Base-by-base conservation (phyloP, 305 asterid species). In the Fraxinus sp. region DNA sequence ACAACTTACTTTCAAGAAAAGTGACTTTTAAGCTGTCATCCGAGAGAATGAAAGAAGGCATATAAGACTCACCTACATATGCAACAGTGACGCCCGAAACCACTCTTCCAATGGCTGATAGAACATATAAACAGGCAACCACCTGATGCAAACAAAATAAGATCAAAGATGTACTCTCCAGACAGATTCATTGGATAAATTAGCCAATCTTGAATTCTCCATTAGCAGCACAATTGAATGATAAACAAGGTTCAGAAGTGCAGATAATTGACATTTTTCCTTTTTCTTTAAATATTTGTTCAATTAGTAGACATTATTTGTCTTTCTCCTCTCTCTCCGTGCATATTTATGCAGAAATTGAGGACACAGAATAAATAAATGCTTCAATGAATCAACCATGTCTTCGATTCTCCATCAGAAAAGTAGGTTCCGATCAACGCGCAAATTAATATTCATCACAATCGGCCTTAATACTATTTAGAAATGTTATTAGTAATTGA, bases 31-130 rank as follows among this genome's bases (percentile, higher is more conserved):
- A 49, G 62, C 22, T 16, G 64, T 22, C 22, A 5, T 52, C 64
- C 2, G 64, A 52, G 22, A 52, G 24, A 52, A 5, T 52, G 64
- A 52, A 52, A 52, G 64, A 16, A 16, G 22, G 64, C 64, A 52
- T n/a, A 52, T 52, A 16, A 49, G 24, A 70, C 92, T 86, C 74
- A 93, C 98, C 98, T 13, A 92, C 88, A 85, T 93, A 97, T 33
- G 97, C 97, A 86, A 97, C 93, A 3, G 98, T 91, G 28, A 91
- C 96, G 78, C 95, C 96, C 0, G 99, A 90, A 57, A 95, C 88
- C 26, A 92, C 87, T 84, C 98, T 92, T 72, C 98, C 99, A 16
- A 93, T 77, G 62, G 90, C 97, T 1, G 99, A 97, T 80, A 95
- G 91, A 86, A 90, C 79, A 85, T 95, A 95, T 18, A 96, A 92